phyloP scores from a whole-genome alignment of 2,329 filamentous ascomycete species.

The Arthrobotrys musiformis region DNA sequence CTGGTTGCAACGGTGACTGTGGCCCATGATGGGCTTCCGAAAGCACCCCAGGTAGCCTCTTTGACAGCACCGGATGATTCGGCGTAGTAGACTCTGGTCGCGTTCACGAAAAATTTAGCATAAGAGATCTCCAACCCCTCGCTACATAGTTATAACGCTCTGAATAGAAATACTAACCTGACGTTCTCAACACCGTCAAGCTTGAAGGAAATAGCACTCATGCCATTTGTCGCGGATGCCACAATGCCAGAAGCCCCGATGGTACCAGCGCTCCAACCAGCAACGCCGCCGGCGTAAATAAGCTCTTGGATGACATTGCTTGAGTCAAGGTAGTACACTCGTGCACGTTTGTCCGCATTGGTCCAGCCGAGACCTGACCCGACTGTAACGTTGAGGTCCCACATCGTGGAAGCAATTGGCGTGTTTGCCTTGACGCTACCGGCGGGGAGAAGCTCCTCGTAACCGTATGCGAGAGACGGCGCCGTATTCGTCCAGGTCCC shows the following conservation, averaged over 20 bases:
- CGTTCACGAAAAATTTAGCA: neutral
- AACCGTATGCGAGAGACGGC: neutral
- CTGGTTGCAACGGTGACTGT: neutral
- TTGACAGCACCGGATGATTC: neutral
- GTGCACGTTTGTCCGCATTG: conserved; percentile 15
- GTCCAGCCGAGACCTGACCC: conserved; percentile 26
- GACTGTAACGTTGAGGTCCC: conserved; percentile 22
- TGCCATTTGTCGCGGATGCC: conserved; percentile 8
- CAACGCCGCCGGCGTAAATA: neutral
- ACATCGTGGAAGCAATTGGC: conserved; percentile 19
- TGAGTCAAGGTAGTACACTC: conserved; percentile 18
- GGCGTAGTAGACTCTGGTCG: conserved; percentile 22
- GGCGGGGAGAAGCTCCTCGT: conserved; percentile 31
- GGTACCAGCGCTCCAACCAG: conserved; percentile 20
- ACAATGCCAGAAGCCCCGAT: conserved; percentile 1
- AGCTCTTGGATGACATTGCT: conserved; percentile 21
- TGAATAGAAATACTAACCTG: neutral
- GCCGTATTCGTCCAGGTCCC: conserved; percentile 5
- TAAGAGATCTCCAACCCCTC: neutral
- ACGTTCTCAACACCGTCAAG: conserved; percentile 28
- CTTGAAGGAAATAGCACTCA: conserved; percentile 33
- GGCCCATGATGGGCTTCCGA: conserved; percentile 9
- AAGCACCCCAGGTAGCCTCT: conserved; percentile 26
- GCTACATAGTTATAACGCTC: too few relatives aligned
- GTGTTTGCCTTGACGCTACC: conserved; percentile 28